Conservation (phyloP, 163 green algal species). For the Trebouxia gelatinosa region DNA sequence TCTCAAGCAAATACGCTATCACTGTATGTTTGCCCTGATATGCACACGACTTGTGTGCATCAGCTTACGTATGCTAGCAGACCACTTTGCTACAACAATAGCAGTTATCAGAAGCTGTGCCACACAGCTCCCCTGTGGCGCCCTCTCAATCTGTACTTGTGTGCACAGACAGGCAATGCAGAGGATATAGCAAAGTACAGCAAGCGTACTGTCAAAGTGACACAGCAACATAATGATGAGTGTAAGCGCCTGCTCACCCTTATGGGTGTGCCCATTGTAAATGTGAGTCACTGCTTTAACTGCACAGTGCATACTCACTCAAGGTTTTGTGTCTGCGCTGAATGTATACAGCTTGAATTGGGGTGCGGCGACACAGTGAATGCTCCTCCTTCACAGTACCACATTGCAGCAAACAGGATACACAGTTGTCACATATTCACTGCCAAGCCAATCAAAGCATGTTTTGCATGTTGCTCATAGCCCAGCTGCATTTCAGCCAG, state of each 20-base stretch:
- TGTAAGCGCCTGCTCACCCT: slow-evolving; percentile 90
- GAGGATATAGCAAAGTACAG: slow-evolving; percentile 94
- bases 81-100: not conserved
- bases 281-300: slow-evolving; percentile 35
- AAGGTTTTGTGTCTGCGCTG: not conserved
- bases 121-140: not conserved
- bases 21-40: too few species aligned
- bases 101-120: not conserved
- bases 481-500: not conserved
- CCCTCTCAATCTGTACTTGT: not conserved
- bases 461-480: not conserved
- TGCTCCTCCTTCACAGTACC: too few species aligned
- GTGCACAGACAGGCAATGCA: slow-evolving; percentile 70
- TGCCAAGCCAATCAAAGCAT: too few species aligned
- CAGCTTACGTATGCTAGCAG: too few species aligned
- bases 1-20: too few species aligned
- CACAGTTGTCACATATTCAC: too few species aligned
- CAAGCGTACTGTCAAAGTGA: slow-evolving; percentile 77
- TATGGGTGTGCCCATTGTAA: slow-evolving; percentile 92
- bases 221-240: slow-evolving; percentile 93
- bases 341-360: too few species aligned
- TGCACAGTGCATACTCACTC: not conserved
- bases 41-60: too few species aligned
- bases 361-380: too few species aligned
- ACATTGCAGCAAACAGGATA: too few species aligned